Base-by-base conservation (phyloP, 225 moss, liverwort and hornwort species). In the Marchantia paleacea region DNA sequence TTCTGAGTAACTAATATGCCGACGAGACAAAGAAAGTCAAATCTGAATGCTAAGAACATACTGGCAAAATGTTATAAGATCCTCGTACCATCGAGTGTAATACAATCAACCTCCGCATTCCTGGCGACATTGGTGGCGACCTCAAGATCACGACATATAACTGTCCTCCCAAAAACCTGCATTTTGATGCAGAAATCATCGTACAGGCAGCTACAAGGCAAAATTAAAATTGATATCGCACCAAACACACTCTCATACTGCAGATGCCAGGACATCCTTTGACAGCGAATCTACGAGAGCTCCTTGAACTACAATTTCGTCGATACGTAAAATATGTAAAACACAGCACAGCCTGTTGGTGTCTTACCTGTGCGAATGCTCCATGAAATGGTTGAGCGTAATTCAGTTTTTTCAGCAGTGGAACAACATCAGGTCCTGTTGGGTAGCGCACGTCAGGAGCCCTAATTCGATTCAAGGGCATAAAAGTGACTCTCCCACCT, bases 111-210 rank as follows among this genome's bases (percentile, higher is more conserved):
- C 72, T 96, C 95, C 82, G 93, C 76, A 61, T 87, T 88, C 60
- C 87, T 88, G 19, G 95, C 92, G 86, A 93, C 92, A 77, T 85
- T 86, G 83, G 92, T 93, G 80, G 95, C 95, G 55, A 96, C 95
- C 88, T 96, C 95, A 55, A 96, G 84, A 82, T 96, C 95, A 76
- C 95, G 91, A 81, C 95, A 96, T 49, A 96, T 93, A 29, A 96
- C 95, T 76, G 95, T 96, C 78, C 95, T 90, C 80, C 95, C 95
- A 86, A 96, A 96, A 64, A 96, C 92, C 92, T 94, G 85, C 80
- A 80, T 58, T 13, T 29, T 80, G 13, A 24, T 39, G 25, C 24
- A 76, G 12, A 28, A 25, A 24, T 58, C 19, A 30, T 55, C 54
- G 15, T 25, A 53, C 54, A 26, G 74, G 68, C 68, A 31, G 68